Evolutionary conservation across 2,329 filamentous ascomycete species (phyloP).

Genomic region (Pestalotiopsis sp.): DNA sequence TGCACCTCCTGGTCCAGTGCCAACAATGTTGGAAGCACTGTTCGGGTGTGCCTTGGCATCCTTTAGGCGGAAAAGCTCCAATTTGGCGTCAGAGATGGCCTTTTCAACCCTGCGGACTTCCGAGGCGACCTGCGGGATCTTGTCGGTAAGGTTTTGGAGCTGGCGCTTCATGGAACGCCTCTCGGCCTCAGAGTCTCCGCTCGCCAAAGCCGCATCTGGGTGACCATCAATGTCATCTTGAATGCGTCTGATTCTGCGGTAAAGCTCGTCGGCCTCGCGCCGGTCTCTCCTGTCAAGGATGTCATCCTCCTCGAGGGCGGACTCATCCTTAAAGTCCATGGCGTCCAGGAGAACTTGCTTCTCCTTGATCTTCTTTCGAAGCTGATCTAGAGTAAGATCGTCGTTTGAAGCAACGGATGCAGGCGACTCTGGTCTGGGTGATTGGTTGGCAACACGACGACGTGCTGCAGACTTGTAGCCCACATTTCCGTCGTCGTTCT

Average conservation of each 20-base stretch:
- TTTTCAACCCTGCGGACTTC: conserved; percentile 89
- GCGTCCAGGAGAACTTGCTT: conserved; percentile 93
- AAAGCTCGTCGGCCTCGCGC: conserved; percentile 90
- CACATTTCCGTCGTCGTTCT: conserved; percentile 91
- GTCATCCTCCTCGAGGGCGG: conserved; percentile 86
- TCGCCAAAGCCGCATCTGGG: conserved; percentile 70
- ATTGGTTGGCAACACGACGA: conserved; percentile 74
- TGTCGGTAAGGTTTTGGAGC: conserved; percentile 84
- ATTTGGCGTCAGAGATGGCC: conserved; percentile 84
- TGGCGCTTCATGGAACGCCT: conserved; percentile 83
- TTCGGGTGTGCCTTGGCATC: conserved; percentile 90
- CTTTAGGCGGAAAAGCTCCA: conserved; percentile 90
- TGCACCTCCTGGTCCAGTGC: conserved; percentile 85
- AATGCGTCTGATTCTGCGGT: conserved; percentile 84
- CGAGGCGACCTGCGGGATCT: conserved; percentile 87
- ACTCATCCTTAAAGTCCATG: conserved; percentile 94
- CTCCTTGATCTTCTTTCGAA: conserved; percentile 90
- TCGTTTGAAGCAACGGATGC: conserved; percentile 69
- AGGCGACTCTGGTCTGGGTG: conserved; percentile 78
- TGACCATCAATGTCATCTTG: conserved; percentile 95
- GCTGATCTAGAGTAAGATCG: conserved; percentile 81
- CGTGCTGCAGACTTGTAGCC: conserved; percentile 94
- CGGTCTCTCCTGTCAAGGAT: conserved; percentile 86
- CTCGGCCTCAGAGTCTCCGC: conserved; percentile 84
- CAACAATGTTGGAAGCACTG: conserved; percentile 78